A percentile compares a stretch with the other conserved stretches of the same genome.
Evolutionary conservation across 148 eudicot species (phyloP).

Genomic region (Nyssa sinensis): DNA sequence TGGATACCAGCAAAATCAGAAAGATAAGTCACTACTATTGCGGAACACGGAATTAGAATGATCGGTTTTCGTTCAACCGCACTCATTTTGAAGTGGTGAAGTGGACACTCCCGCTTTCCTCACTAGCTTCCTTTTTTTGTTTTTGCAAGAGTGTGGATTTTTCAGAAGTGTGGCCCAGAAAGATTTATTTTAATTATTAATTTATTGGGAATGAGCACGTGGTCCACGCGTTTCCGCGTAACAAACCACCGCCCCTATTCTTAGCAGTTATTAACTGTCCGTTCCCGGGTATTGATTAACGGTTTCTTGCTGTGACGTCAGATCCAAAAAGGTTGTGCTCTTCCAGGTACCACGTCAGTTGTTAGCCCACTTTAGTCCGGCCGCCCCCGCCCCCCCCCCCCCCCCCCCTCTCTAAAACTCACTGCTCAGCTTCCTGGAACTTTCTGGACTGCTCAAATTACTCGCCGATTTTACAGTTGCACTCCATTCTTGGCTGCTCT

Average conservation of each 20-base stretch:
- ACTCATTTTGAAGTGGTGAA: neutral
- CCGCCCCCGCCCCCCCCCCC: no score
- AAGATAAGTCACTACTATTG: no score
- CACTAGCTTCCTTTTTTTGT: neutral
- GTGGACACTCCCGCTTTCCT: neutral
- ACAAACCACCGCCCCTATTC: neutral
- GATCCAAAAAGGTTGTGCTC: neutral
- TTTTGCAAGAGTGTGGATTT: no score
- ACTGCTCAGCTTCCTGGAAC: neutral
- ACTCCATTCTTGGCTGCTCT: no score
- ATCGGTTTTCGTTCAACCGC: no score
- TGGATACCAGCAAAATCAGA: no score
- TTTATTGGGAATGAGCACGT: neutral
- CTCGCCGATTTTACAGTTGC: neutral
- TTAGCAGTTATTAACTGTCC: conserved; percentile 7
- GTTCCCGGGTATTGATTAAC: neutral
- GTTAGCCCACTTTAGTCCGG: no score
- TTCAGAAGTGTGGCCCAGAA: neutral
- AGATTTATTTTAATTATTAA: neutral
- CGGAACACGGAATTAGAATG: no score
- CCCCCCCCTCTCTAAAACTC: no score
- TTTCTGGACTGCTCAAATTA: neutral
- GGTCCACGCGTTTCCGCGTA: conserved; percentile 17
- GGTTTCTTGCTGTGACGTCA: neutral
- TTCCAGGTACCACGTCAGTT: neutral